A percentile compares a stretch with the other conserved stretches of the same genome.
These are phyloP conservation scores for Solanum dulcamara DNA, from an alignment of 257 asterid species.

Conservation along the genomic window DNA sequence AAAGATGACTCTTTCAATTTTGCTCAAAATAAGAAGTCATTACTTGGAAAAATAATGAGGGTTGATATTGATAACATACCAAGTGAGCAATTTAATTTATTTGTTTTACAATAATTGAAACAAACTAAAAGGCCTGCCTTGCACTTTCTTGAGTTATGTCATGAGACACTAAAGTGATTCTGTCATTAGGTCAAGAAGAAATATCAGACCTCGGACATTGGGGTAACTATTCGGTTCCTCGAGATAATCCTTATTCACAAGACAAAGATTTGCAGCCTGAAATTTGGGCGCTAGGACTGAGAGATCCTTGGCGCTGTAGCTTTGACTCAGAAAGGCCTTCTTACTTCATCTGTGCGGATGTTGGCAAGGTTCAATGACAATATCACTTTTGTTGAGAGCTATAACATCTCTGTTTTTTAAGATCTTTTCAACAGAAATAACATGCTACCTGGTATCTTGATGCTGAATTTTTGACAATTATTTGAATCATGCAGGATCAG, in stretches of 20 bases:
- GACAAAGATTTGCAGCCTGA: constrained; percentile 54
- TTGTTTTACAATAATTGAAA: neutral
- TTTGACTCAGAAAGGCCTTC: constrained; percentile 88
- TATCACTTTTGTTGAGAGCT: neutral
- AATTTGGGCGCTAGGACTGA: constrained; percentile 77
- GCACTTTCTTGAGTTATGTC: neutral
- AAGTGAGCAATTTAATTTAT: constrained; percentile 30
- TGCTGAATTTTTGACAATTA: neutral
- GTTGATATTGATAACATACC: constrained; percentile 65
- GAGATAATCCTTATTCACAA: constrained; percentile 58
- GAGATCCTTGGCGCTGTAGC: constrained; percentile 94
- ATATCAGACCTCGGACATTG: constrained; percentile 43
- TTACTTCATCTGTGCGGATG: constrained; percentile 69
- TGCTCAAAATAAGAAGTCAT: constrained; percentile 78
- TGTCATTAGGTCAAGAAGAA: constrained; percentile 41
- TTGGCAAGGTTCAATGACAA: constrained; percentile 49
- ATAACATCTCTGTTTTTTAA: neutral
- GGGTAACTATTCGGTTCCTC: constrained; percentile 79
- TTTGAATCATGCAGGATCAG: constrained; percentile 34
- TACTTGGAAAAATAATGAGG: constrained; percentile 83
- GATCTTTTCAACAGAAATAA: neutral
- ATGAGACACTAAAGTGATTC: neutral
- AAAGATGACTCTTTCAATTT: constrained; percentile 74
- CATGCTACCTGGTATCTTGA: neutral
- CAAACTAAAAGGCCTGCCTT: neutral